Percentiles rank a stretch among this genome's conserved stretches.
phyloP scores from a whole-genome alignment of 1,139 yeast genomes.

The Hansenula lynferdii region DNA sequence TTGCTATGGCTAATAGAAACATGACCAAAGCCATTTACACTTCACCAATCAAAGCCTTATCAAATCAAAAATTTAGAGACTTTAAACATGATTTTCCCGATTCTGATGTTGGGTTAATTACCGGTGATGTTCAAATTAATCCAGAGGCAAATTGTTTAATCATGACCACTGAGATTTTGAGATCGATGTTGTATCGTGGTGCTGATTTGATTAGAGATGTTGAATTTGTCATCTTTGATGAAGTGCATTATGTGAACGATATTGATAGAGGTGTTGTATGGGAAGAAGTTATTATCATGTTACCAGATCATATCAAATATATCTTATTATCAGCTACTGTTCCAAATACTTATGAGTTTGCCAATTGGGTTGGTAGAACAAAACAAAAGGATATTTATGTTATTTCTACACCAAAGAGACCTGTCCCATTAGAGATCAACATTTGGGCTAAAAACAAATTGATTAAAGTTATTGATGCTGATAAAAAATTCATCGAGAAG shows the following conservation, averaged over 20 bases:
- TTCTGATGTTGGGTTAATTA: slow-evolving; percentile 87
- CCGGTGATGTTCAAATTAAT: slow-evolving; percentile 97
- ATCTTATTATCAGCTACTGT: slow-evolving; percentile 92
- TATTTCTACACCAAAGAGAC: slow-evolving; percentile 92
- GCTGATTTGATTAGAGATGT: slow-evolving; percentile 96
- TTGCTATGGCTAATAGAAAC: slow-evolving; percentile 85
- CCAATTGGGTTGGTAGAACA: slow-evolving; percentile 97
- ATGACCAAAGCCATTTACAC: slow-evolving; percentile 93
- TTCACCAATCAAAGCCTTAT: slow-evolving; percentile 88
- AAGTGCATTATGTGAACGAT: slow-evolving; percentile 96
- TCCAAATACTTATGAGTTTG: slow-evolving; percentile 96
- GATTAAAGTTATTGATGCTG: slow-evolving; percentile 69
- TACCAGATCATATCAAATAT: slow-evolving; percentile 92
- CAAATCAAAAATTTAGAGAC: slow-evolving; percentile 93
- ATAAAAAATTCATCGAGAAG: slow-evolving; percentile 58
- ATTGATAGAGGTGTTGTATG: slow-evolving; percentile 98
- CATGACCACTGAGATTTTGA: slow-evolving; percentile 95
- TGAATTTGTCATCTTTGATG: slow-evolving; percentile 95
- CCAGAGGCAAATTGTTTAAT: slow-evolving; percentile 96
- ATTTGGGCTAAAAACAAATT: slow-evolving; percentile 73
- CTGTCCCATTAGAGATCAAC: slow-evolving; percentile 87
- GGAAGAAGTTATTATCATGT: slow-evolving; percentile 97
- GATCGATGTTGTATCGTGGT: slow-evolving; percentile 95
- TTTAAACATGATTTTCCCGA: slow-evolving; percentile 75
- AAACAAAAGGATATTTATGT: slow-evolving; percentile 94